Base-by-base conservation (phyloP, 352 stramenopile species). In the Thalassiosira oceanica region DNA sequence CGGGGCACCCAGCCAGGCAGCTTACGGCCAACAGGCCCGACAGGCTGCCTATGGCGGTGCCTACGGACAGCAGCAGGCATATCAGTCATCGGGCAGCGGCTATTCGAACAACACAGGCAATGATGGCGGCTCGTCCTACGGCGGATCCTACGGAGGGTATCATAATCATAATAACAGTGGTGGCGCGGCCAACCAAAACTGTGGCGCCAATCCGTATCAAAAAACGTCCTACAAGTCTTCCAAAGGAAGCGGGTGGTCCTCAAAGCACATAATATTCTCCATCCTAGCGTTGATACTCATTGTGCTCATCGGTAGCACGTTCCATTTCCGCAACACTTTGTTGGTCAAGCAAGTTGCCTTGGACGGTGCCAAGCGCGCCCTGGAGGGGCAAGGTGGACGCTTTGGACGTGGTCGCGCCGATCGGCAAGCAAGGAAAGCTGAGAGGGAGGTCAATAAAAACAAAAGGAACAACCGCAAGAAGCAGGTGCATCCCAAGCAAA, bases 161-260 rank as follows among this genome's bases (percentile, higher is more conserved):
- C n/a, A n/a, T n/a, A n/a, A n/a, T n/a, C n/a, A n/a, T n/a, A n/a
- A n/a, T n/a, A n/a, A n/a, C n/a, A n/a, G n/a, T n/a, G n/a, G n/a
- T n/a, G n/a, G n/a, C n/a, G n/a, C n/a, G n/a, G n/a, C n/a, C n/a
- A n/a, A n/a, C n/a, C n/a, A n/a, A n/a, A n/a, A n/a, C n/a, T 39
- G n/a, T n/a, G 41, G 41, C 41, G 10, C 41, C 10, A 48, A 48
- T 18, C 41, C 41, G 10, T 48, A 48, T 20, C 41, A 48, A 7
- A 48, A 48, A 7, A 51, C 28, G 26, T 60, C 50, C 29, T 60
- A 15, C 50, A 24, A 7, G 15, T 60, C 27, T 21, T 55, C 31
- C 31, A 13, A 8, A 8, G 31, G 31, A n/a, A n/a, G 31, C 8
- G 41, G 41, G 41, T 48, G 11, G 10, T 8, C 7, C 8, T 11